Evolutionary conservation across 208 protist genomes (phyloP), one percentile per base, ranked within the genome.

Genomic region (Wallacemonas collosoma): DNA sequence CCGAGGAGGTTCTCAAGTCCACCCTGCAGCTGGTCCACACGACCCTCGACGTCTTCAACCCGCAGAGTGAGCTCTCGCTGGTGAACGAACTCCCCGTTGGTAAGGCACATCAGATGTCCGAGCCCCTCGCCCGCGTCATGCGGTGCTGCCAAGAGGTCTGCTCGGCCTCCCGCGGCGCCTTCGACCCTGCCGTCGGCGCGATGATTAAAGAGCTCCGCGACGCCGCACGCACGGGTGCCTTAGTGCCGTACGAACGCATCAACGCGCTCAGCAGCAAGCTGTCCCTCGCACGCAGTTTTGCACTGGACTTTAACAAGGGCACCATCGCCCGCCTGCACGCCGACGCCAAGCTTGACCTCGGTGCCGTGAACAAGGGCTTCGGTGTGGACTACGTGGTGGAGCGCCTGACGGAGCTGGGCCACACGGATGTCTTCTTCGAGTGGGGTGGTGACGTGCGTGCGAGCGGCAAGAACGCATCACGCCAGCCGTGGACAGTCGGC

Each of bases 291-390:
- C 79, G 73, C 73, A 81, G 76, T 72, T 90, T 87, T 68, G 64
- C 68, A 53, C 80, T 90, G 48, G 73, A 88, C 76, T 68, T 88
- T 14, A 63, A 78, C 36, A 71, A 73, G 39, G 82, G 82, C 65
- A 79, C 51, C 41, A 86, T 90, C 63, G 45, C 71, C 39, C 76
- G 77, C 60, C 82, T 80, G 56, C 77, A 86, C 73, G 57, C 71
- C 14, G 77, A 85, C 17, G 85, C 85, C 38, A 72, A 75, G 63
- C 80, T 91, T 15, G 82, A 88, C 73, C 77, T 91, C 48, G 82
- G 86, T 48, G 83, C 71, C 43, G 75, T 91, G 61, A 87, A 77
- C 75, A 91, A 91, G 65, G 86, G 86, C 69, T 88, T 82, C 78
- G 82, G 71, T 26, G 71, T 91, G 8, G 86, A 91, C 80, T 84